Evolutionary conservation across 139 green algal species (phyloP), one percentile per base, ranked within the genome.

Genomic region (Chlamydomonas incerta): DNA sequence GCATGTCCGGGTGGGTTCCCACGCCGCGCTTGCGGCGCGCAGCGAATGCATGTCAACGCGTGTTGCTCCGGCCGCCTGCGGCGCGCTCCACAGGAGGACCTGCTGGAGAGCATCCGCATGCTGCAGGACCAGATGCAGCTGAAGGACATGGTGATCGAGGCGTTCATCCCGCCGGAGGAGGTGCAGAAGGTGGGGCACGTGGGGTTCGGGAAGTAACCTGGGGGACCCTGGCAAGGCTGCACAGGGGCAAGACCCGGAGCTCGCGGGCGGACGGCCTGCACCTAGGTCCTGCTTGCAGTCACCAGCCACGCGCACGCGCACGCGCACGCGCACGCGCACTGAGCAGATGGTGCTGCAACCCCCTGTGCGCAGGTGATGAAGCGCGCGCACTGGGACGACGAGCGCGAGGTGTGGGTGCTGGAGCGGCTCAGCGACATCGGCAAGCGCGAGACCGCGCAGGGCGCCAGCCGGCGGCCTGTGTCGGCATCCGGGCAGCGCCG

Each of bases 101-200:
- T 96, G 82, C 82, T 96, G 81, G 92, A 95, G 66, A 87, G 57
- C 57, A 86, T 95, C 29, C 93, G 94, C 69, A 89, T 93, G 75
- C 88, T 97, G 83, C 91, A 96, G 41, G 91, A 96, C 75, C 91
- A 97, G 84, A 93, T 96, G 89, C 88, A 92, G 72, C 91, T 97
- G 20, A 96, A 96, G 87, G 91, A 95, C 80, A 91, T 94, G 80
- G 93, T 98, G 35, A 97, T 98, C 63, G 92, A 94, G 37, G 90
- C 92, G 5, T 98, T 97, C 90, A 93, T 97, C 18, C 95, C 95
- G 3, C 86, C 90, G 9, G 92, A 95, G 65, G 92, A 95, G 74
- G 91, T 94, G 41, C 83, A 92, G 35, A 96, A 96, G 92, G 93
- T 95, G 66, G 20, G 77, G 60, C 23, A 14, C 11, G 52, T 58